Base-by-base conservation (phyloP, 805 yeast species). In the Ascoidea rubescens region DNA sequence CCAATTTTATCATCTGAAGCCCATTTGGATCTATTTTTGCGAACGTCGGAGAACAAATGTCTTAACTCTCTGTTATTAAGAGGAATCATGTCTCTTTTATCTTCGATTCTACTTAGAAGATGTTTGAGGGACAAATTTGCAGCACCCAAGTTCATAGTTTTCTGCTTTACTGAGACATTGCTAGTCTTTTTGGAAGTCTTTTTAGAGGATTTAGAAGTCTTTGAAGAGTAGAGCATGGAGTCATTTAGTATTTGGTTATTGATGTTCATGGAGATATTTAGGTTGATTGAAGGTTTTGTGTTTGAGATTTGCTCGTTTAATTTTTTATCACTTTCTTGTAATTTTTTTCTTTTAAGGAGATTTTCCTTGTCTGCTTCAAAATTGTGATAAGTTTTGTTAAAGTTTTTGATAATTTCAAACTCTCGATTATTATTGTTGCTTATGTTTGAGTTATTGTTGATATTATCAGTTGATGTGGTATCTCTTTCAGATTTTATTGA, bases 21-120 rank as follows among this genome's bases (percentile, higher is more conserved):
- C 99, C 99, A 93, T 67, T 93, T 93, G 0, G 98, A 95, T 54
- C 98, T 72, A 62, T 90, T 91, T 60, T 90, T 93, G 50, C 97
- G 75, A 7, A 93, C 98, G 62, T 93, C 99, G 75, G 87, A 78
- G 51, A 93, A 83, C 56, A 93, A 71, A 55, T 84, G 84, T 54
- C 91, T 79, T 52, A 93, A 75, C 63, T 93, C 98, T 52, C 78
- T 71, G 61, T 91, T 98, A 8, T 87, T 80, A 37, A 93, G 71
- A 2, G 64, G 60, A 52, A 91, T 70, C 54, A 79, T 77, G n/a
- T 87, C 87, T 59, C 96, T 78, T 54, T 84, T 80, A 31, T 77
- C 79, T 57, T 88, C 96, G 52, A 93, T 88, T 1, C 84, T 77
- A 5, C 79, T 77, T 33, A 93, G 70, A 49, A 93, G 72, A 64